Percentiles rank a stretch among this genome's conserved stretches.
Evolutionary conservation across 208 protist species (phyloP).

Genomic region (Leishmania aethiopica): DNA sequence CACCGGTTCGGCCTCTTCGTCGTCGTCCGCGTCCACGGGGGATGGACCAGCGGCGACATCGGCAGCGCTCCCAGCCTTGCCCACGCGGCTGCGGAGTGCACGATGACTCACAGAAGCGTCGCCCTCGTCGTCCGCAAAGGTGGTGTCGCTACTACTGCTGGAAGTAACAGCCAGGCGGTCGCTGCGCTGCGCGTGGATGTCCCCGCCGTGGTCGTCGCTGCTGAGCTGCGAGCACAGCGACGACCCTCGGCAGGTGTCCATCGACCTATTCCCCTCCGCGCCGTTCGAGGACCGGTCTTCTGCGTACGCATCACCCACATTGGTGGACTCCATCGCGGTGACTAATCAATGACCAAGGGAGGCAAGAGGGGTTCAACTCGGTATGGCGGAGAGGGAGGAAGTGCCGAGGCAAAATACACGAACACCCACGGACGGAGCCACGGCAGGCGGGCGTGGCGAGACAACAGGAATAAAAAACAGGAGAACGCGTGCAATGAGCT

Average conservation of each 20-base stretch:
- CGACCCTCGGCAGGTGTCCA: slow-evolving; percentile 14
- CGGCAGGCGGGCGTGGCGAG: no score
- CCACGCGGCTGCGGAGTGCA: background rate
- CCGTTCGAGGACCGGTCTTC: slow-evolving; percentile 2
- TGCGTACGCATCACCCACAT: background rate
- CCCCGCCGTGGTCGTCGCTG: slow-evolving; percentile 6
- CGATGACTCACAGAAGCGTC: background rate
- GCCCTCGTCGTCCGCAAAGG: slow-evolving; percentile 2
- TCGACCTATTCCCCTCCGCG: slow-evolving; percentile 9
- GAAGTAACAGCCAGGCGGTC: slow-evolving; percentile 19
- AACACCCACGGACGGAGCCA: no score
- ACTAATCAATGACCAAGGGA: background rate
- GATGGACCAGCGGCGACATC: background rate
- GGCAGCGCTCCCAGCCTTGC: background rate
- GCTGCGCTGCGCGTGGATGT: slow-evolving; percentile 17
- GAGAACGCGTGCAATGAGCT: background rate
- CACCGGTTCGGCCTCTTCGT: background rate
- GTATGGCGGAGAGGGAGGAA: background rate
- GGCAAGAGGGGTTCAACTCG: background rate
- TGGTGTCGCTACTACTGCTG: slow-evolving; percentile 18
- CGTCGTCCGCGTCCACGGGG: background rate
- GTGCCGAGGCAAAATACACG: no score
- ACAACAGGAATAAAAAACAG: background rate
- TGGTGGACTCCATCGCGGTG: background rate
- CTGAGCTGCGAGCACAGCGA: slow-evolving; percentile 15